Percentiles rank a stretch among this genome's conserved stretches.
Conservation (phyloP, 352 stramenopile genomes). For the Globisporangium carolinianum region DNA sequence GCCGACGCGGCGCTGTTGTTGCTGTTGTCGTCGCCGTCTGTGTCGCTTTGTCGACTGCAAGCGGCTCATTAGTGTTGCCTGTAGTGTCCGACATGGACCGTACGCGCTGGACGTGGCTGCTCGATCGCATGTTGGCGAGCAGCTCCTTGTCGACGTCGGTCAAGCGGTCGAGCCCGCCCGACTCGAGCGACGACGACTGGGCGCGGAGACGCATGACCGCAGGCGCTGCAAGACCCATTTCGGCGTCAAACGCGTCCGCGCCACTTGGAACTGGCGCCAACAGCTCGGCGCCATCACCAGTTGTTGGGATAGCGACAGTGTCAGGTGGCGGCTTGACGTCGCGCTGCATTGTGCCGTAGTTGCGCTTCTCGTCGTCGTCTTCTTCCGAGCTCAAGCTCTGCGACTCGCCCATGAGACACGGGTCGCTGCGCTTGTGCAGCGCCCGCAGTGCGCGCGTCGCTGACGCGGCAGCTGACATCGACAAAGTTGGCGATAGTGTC, state of each 20-base stretch:
- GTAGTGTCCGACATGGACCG: constrained; percentile 5
- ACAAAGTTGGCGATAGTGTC: not conserved
- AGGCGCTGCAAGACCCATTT: constrained; percentile 6
- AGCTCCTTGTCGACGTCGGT: constrained; percentile 6
- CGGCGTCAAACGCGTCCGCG: not conserved
- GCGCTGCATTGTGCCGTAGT: constrained; percentile 10
- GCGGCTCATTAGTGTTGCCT: no score
- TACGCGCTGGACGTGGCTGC: constrained; percentile 2
- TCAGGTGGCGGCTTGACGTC: not conserved
- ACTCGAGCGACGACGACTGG: constrained; percentile 13
- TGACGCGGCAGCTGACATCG: not conserved
- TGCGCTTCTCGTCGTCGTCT: constrained; percentile 11
- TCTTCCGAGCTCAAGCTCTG: constrained; percentile 18
- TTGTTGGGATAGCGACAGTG: not conserved
- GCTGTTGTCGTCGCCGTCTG: not conserved
- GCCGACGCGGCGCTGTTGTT: not conserved
- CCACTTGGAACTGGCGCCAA: not conserved
- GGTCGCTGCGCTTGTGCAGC: constrained; percentile 13
- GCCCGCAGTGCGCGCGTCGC: constrained; percentile 2
- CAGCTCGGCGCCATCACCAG: not conserved
- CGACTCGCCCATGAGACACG: constrained; percentile 14
- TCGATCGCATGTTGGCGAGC: constrained; percentile 1
- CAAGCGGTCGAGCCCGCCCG: constrained; percentile 1
- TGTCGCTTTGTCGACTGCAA: not conserved
- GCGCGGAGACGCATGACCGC: constrained; percentile 1